These are phyloP conservation scores for Melaleuca quinquenervia DNA, from an alignment of 345 rosid species.

Conservation along the genomic window DNA sequence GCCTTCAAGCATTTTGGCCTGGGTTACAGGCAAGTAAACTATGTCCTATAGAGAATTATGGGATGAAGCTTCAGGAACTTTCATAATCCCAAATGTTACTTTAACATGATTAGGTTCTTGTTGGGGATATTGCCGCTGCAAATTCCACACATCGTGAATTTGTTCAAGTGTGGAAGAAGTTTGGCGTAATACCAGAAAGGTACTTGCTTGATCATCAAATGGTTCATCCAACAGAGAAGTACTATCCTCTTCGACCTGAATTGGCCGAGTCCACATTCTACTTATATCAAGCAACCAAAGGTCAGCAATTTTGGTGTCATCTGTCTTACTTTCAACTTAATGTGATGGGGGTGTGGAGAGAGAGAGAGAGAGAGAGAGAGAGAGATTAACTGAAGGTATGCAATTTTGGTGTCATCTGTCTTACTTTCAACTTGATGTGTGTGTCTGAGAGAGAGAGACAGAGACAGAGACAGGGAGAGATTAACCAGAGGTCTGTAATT, in stretches of 20 bases:
- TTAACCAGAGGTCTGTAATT: no score
- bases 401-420: no score
- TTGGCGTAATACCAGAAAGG: constrained; percentile 91
- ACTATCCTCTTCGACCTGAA: constrained; percentile 94
- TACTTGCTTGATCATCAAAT: constrained; percentile 81
- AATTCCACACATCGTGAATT: constrained; percentile 89
- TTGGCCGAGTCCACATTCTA: constrained; percentile 95
- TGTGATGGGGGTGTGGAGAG: not conserved
- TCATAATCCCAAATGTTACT: not conserved
- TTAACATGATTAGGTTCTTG: constrained; percentile 56
- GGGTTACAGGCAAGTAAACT: constrained; percentile 67
- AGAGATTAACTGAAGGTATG: fast-evolving
- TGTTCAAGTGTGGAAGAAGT: constrained; percentile 71
- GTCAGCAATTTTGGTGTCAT: constrained; percentile 15
- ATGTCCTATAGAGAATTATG: not conserved
- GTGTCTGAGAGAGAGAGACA: not conserved
- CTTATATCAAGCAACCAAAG: constrained; percentile 95
- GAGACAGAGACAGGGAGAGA: not conserved
- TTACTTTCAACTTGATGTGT: no score
- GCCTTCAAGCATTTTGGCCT: constrained; percentile 99
- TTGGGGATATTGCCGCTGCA: constrained; percentile 88
- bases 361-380: not conserved
- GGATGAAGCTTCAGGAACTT: not conserved
- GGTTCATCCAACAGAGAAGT: constrained; percentile 89
- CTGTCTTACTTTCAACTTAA: not conserved